phyloP scores from a whole-genome alignment of 257 asterid genomes.

The Oldenlandia corymbosa region DNA sequence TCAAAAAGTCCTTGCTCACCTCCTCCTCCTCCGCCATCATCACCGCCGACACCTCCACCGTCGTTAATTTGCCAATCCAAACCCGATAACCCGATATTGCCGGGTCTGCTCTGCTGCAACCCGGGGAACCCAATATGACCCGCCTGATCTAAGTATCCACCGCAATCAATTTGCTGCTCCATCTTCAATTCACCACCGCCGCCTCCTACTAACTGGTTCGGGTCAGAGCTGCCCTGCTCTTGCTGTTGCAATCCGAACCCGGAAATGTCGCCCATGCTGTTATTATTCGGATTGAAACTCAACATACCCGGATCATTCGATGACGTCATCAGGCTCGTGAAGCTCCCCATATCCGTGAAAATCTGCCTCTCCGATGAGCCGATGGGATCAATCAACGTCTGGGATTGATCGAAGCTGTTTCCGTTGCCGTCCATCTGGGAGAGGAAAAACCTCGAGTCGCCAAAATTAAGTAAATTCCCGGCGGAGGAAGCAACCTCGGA shows the following conservation, averaged over 20 bases:
- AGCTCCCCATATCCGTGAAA: constrained; percentile 48
- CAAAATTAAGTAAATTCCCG: constrained; percentile 20
- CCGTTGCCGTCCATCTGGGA: constrained; percentile 4
- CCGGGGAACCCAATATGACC: constrained; percentile 28
- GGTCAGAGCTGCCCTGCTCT: constrained; percentile 4
- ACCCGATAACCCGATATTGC: constrained; percentile 31
- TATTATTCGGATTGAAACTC: constrained; percentile 30
- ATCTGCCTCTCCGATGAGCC: constrained; percentile 38
- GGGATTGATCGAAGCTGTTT: constrained; percentile 29
- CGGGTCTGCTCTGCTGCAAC: constrained; percentile 25
- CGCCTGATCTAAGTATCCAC: constrained; percentile 29
- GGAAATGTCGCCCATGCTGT: constrained; percentile 31
- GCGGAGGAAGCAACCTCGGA: constrained; percentile 46
- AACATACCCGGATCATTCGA: constrained; percentile 30
- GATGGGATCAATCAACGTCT: constrained; percentile 27
- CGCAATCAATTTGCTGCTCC: constrained; percentile 30
- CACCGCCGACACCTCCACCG: constrained; percentile 28
- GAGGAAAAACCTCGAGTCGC: constrained; percentile 39
- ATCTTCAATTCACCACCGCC: constrained; percentile 30
- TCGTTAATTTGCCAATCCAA: constrained; percentile 43
- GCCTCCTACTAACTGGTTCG: constrained; percentile 17
- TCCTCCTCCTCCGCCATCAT: constrained; percentile 4
- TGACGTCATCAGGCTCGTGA: constrained; percentile 45
- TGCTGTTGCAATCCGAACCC: constrained; percentile 21
- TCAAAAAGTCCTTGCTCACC: constrained; percentile 64